Conservation (phyloP, 495 filamentous ascomycete species). For the Immersiella caudata region DNA sequence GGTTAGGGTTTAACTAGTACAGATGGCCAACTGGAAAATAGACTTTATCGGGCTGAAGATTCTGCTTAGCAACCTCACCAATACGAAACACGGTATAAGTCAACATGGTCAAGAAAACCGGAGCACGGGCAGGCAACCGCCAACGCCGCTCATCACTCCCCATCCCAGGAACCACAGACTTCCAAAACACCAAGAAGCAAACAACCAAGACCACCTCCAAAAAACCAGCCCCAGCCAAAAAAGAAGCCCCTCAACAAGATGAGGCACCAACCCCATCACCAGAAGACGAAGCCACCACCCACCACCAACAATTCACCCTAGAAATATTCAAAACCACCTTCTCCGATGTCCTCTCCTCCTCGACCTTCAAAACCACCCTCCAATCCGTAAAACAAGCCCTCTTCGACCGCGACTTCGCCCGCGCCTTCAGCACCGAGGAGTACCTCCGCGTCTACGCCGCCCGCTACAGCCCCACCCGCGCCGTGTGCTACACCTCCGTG, state of each 20-base stretch:
- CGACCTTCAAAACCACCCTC: constrained; percentile 51
- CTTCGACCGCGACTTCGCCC: constrained; percentile 79
- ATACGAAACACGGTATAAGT: neutral
- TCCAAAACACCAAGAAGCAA: neutral
- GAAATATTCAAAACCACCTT: constrained; percentile 74
- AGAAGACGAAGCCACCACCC: constrained; percentile 19
- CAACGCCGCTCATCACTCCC: neutral
- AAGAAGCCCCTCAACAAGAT: constrained; percentile 6
- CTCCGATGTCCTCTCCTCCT: constrained; percentile 41
- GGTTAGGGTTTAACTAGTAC: constrained; percentile 6
- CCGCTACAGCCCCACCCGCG: constrained; percentile 82
- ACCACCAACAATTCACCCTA: constrained; percentile 74
- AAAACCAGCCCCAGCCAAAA: constrained; percentile 4
- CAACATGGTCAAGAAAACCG: constrained; percentile 7
- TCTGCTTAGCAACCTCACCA: neutral
- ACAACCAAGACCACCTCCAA: neutral
- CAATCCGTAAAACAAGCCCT: constrained; percentile 83
- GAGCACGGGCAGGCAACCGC: neutral
- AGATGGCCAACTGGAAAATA: neutral
- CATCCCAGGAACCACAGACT: neutral
- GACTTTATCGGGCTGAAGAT: neutral
- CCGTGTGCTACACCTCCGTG: constrained; percentile 74
- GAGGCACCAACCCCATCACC: neutral
- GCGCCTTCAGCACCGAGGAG: constrained; percentile 72
- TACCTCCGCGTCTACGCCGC: constrained; percentile 78